These are phyloP conservation scores for Purpureocillium lavendulum DNA, from an alignment of 2,329 filamentous ascomycete genomes.

Conservation along the genomic window DNA sequence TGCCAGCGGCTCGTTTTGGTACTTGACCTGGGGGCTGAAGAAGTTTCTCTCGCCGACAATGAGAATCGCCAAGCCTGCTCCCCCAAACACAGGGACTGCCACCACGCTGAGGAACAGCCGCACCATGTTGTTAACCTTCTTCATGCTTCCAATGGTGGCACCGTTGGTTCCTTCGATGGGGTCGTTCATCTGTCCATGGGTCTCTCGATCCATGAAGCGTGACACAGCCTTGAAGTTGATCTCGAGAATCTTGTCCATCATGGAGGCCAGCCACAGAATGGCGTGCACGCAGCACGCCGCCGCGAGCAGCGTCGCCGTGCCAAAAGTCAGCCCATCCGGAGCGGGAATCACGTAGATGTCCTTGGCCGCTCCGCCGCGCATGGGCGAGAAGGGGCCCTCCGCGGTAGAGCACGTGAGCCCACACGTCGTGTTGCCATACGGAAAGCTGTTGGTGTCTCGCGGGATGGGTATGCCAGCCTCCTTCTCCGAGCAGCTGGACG, in stretches of 20 bases:
- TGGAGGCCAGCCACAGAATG: slow-evolving; percentile 51
- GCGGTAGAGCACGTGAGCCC: slow-evolving; percentile 35
- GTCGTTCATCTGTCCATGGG: slow-evolving; percentile 23
- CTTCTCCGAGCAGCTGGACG: slow-evolving; percentile 32
- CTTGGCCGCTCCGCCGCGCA: slow-evolving; percentile 46
- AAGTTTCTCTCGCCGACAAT: slow-evolving; percentile 57
- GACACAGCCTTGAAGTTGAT: slow-evolving; percentile 36
- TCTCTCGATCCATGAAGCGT: slow-evolving; percentile 14
- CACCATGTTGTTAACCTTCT: slow-evolving; percentile 46
- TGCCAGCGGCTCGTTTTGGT: slow-evolving; percentile 53
- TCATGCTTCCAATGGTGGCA: slow-evolving; percentile 42
- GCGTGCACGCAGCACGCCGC: slow-evolving; percentile 59
- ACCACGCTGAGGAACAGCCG: slow-evolving; percentile 44
- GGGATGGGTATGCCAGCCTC: slow-evolving; percentile 27
- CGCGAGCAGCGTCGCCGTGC: slow-evolving; percentile 49
- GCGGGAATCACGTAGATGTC: slow-evolving; percentile 56
- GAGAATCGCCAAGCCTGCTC: slow-evolving; percentile 49
- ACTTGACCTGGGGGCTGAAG: slow-evolving; percentile 45
- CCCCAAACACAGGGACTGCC: slow-evolving; percentile 50
- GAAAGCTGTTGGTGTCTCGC: slow-evolving; percentile 28
- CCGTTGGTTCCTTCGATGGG: slow-evolving; percentile 45
- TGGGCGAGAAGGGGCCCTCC: slow-evolving; percentile 41
- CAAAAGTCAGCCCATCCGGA: slow-evolving; percentile 47
- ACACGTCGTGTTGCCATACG: slow-evolving; percentile 35
- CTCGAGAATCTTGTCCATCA: slow-evolving; percentile 56